Conservation (phyloP, 2,329 filamentous ascomycete species). For the Fusarium albidum region DNA sequence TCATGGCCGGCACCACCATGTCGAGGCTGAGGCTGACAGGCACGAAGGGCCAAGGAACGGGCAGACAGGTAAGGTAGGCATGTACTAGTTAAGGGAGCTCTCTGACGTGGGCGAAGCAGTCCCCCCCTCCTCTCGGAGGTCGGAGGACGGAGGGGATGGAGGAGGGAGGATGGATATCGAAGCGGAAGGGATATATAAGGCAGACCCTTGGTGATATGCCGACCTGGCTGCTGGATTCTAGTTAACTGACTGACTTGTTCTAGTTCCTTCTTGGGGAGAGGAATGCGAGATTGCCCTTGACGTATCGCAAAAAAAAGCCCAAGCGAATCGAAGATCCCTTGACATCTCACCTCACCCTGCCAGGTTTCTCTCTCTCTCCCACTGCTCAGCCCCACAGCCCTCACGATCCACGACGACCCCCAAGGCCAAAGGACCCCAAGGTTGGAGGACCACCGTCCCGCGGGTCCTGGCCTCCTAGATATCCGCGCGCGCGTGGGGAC, state of each 20-base stretch:
- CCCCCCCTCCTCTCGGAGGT: not conserved
- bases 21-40: slow-evolving; percentile 22
- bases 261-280: slow-evolving; percentile 7
- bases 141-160: not conserved
- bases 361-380: too few species aligned
- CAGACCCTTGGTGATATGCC: slow-evolving; percentile 26
- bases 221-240: slow-evolving; percentile 5
- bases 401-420: slow-evolving; percentile 8
- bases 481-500: slow-evolving; percentile 30
- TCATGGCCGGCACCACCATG: not conserved
- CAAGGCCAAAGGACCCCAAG: not conserved
- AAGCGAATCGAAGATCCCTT: slow-evolving; percentile 28
- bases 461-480: slow-evolving; percentile 17
- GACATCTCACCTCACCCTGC: slow-evolving; percentile 12
- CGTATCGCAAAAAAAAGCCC: not conserved
- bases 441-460: slow-evolving; percentile 22
- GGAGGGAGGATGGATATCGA: slow-evolving; percentile 13
- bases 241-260: too few species aligned
- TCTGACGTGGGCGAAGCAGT: slow-evolving; percentile 8
- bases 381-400: slow-evolving; percentile 2
- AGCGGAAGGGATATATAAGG: slow-evolving; percentile 20
- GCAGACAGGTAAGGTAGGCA: slow-evolving; percentile 4
- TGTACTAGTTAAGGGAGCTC: not conserved
- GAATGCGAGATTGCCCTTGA: slow-evolving; percentile 15
- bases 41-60: slow-evolving; percentile 7